A percentile compares a stretch with the other conserved stretches of the same genome.
phyloP scores from a whole-genome alignment of 345 rosid species.

The Boechera retrofracta region DNA sequence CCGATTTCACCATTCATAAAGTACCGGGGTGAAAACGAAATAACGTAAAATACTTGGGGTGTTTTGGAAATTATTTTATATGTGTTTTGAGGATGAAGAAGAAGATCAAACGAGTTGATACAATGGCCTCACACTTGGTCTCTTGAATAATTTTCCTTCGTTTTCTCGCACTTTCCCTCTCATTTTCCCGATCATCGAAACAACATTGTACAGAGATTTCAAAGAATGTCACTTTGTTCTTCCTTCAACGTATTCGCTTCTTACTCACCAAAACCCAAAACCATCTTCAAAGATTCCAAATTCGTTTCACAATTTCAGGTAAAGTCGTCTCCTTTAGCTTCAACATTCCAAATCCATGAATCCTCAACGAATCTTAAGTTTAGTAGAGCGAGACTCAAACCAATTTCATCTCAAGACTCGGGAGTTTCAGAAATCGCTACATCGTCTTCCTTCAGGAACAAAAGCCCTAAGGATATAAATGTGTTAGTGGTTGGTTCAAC shows the following conservation, averaged over 20 bases:
- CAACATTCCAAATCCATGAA: constrained; percentile 31
- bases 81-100: constrained; percentile 31
- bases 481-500: constrained; percentile 88
- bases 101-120: constrained; percentile 28
- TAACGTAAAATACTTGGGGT: background rate
- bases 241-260: constrained; percentile 52
- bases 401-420: constrained; percentile 53
- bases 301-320: constrained; percentile 64
- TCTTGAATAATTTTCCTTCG: constrained; percentile 26
- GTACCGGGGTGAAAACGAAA: background rate
- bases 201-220: background rate
- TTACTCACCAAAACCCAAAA: constrained; percentile 46
- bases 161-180: constrained; percentile 38
- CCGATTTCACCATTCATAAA: background rate
- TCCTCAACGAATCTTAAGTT: constrained; percentile 37
- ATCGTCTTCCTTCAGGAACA: constrained; percentile 64
- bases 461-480: constrained; percentile 65
- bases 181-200: constrained; percentile 7
- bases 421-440: constrained; percentile 40
- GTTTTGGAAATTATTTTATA: background rate
- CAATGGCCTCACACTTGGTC: constrained; percentile 21
- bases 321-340: constrained; percentile 48
- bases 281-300: constrained; percentile 47
- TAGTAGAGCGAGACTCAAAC: constrained; percentile 44
- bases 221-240: constrained; percentile 55